Evolutionary conservation across 2,329 filamentous ascomycete genomes (phyloP).

Genomic region (Parascedosporium putredinis): DNA sequence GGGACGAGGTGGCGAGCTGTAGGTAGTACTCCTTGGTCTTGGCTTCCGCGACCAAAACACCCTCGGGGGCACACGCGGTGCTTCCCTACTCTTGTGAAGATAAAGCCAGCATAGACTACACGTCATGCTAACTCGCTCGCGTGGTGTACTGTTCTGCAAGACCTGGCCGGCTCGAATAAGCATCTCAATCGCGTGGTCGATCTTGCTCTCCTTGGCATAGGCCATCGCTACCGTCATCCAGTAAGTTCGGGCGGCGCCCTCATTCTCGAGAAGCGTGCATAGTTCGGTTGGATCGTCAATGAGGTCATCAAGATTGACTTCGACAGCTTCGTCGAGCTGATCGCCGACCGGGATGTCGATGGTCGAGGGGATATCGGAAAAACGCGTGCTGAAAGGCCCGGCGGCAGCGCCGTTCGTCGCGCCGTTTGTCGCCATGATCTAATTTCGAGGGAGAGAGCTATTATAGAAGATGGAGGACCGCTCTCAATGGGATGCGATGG

Average conservation of each 20-base stretch:
- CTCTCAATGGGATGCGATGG: not conserved
- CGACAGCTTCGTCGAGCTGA: slow-evolving; percentile 65
- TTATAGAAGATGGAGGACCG: not conserved
- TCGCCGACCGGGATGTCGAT: slow-evolving; percentile 59
- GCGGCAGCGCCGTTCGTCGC: slow-evolving; percentile 26
- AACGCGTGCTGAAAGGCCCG: slow-evolving; percentile 41
- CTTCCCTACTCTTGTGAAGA: slow-evolving; percentile 77
- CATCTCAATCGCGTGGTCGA: slow-evolving; percentile 72
- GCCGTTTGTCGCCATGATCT: slow-evolving; percentile 26
- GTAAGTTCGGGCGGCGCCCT: slow-evolving; percentile 79
- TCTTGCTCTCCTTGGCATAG: slow-evolving; percentile 91
- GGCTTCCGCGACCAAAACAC: slow-evolving; percentile 54
- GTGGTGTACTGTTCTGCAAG: slow-evolving; percentile 57
- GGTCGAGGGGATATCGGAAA: slow-evolving; percentile 53
- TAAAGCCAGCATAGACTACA: slow-evolving; percentile 86
- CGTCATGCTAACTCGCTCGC: slow-evolving; percentile 77
- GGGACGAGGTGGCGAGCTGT: slow-evolving; percentile 74
- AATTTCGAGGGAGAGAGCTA: not conserved
- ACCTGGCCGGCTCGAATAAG: slow-evolving; percentile 64
- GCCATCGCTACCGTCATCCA: slow-evolving; percentile 98
- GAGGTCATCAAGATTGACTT: slow-evolving; percentile 84
- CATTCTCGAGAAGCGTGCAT: slow-evolving; percentile 89
- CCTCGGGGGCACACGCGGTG: slow-evolving; percentile 55
- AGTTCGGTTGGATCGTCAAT: slow-evolving; percentile 91
- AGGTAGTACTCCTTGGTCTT: slow-evolving; percentile 93